phyloP scores from a whole-genome alignment of 192 early-diverging fungal genomes.

The Powellomyces hirtus region DNA sequence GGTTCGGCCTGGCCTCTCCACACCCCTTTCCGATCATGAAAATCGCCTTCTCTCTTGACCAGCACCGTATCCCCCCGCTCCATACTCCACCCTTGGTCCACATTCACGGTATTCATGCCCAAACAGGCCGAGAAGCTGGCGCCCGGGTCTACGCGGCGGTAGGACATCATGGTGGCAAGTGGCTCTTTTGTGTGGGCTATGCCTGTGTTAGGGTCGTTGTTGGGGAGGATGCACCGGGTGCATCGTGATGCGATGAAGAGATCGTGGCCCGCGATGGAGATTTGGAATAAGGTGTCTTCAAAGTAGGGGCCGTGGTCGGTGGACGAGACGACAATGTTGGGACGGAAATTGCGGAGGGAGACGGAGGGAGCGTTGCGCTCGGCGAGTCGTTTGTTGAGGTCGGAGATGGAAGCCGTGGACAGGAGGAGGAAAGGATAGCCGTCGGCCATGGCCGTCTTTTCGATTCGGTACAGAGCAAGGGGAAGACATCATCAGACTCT shows the following conservation, averaged over 20 bases:
- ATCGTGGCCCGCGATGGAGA: conserved; percentile 38
- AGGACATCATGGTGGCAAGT: conserved; percentile 29
- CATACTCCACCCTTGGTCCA: conserved; percentile 14
- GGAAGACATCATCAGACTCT: neutral
- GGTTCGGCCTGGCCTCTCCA: conserved; percentile 25
- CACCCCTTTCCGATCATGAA: conserved; percentile 33
- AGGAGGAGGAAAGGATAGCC: conserved; percentile 70
- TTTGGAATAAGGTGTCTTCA: conserved; percentile 68
- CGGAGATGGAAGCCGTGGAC: conserved; percentile 53
- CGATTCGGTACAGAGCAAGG: neutral
- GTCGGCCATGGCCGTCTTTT: conserved; percentile 76
- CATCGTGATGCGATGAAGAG: conserved; percentile 37
- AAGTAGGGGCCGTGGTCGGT: conserved; percentile 53
- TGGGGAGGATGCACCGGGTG: conserved; percentile 42
- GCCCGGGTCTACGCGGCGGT: conserved; percentile 36
- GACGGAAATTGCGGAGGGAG: conserved; percentile 62
- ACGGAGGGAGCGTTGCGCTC: neutral
- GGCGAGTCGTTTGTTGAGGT: conserved; percentile 61
- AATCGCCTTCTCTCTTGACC: conserved; percentile 12
- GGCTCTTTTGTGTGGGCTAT: conserved; percentile 22
- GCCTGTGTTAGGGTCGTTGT: conserved; percentile 35
- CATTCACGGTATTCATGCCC: conserved; percentile 41
- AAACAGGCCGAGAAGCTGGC: conserved; percentile 37
- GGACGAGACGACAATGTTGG: conserved; percentile 67
- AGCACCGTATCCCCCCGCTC: conserved; percentile 31